Percentiles rank a stretch among this genome's conserved stretches.
phyloP scores from a whole-genome alignment of 495 filamentous ascomycete genomes.

The Clohesyomyces aquaticus region DNA sequence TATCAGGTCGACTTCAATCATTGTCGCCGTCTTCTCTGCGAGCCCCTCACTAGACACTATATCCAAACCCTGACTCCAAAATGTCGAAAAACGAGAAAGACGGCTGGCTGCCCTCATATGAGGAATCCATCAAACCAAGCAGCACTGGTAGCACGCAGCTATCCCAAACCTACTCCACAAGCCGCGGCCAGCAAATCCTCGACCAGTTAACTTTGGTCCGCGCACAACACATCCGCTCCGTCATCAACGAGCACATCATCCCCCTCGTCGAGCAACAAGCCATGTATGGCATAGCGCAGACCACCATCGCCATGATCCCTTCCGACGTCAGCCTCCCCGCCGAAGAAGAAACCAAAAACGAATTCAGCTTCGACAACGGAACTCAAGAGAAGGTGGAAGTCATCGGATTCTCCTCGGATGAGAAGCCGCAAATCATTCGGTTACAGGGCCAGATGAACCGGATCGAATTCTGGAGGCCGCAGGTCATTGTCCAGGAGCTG shows the following conservation, averaged over 20 bases:
- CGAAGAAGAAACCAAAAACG: slow-evolving; percentile 21
- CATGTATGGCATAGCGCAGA: slow-evolving; percentile 34
- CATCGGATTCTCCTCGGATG: slow-evolving; percentile 27
- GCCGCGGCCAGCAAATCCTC: slow-evolving; percentile 29
- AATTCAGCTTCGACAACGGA: slow-evolving; percentile 31
- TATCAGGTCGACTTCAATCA: too few relatives aligned
- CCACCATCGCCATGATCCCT: slow-evolving; percentile 37
- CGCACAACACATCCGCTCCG: slow-evolving; percentile 23
- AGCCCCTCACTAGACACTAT: neutral
- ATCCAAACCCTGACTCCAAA: neutral
- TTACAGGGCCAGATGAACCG: slow-evolving; percentile 33
- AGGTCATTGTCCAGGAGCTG: slow-evolving; percentile 23
- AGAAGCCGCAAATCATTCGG: slow-evolving; percentile 21
- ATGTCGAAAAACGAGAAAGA: slow-evolving; percentile 35
- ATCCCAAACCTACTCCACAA: slow-evolving; percentile 1
- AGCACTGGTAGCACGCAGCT: neutral
- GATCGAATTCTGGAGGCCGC: slow-evolving; percentile 37
- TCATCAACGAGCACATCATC: slow-evolving; percentile 28
- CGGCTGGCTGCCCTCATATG: slow-evolving; percentile 21
- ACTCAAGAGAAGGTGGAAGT: slow-evolving; percentile 26
- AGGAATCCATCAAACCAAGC: slow-evolving; percentile 19
- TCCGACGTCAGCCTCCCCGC: slow-evolving; percentile 27
- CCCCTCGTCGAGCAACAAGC: slow-evolving; percentile 37
- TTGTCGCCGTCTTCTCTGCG: neutral
- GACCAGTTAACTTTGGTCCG: slow-evolving; percentile 33